Conservation (phyloP, 1,284 basidiomycete genomes). For the Hypsizygus ulmarius region DNA sequence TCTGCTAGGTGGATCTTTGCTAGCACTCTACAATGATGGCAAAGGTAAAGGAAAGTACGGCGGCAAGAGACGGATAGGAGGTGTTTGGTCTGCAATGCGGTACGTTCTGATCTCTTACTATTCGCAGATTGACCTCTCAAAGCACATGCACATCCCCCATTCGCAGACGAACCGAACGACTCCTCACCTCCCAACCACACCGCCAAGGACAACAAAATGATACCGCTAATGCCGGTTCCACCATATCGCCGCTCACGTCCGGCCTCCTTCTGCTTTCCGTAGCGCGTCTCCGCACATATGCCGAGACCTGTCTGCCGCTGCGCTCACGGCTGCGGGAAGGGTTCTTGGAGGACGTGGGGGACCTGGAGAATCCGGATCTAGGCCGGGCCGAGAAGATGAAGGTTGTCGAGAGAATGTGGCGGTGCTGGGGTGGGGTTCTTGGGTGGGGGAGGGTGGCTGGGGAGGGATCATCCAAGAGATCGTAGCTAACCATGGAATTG, state of each 20-base stretch:
- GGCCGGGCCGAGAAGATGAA: conserved; percentile 68
- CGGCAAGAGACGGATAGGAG: conserved; percentile 43
- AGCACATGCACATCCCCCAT: background rate
- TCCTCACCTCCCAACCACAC: conserved; percentile 54
- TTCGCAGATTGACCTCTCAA: background rate
- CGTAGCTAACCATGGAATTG: conserved; percentile 1
- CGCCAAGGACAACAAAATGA: conserved; percentile 1
- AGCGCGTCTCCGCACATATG: conserved; percentile 64
- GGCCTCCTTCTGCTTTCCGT: conserved; percentile 76
- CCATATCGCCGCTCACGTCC: conserved; percentile 56
- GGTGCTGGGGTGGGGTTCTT: conserved; percentile 73
- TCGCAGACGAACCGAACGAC: conserved; percentile 67
- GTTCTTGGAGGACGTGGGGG: conserved; percentile 83
- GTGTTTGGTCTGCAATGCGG: conserved; percentile 67
- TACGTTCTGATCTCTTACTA: conserved; percentile 26
- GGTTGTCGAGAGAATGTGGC: conserved; percentile 90
- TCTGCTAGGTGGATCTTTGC: conserved; percentile 43
- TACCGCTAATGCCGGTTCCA: background rate
- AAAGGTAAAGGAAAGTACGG: conserved; percentile 51
- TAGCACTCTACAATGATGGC: conserved; percentile 41
- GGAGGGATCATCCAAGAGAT: conserved; percentile 10
- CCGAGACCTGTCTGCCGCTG: conserved; percentile 49
- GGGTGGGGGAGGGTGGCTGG: conserved; percentile 44
- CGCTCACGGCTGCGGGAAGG: conserved; percentile 62
- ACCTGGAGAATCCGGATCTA: conserved; percentile 76